Evolutionary conservation across 1,284 basidiomycete genomes (phyloP).

Genomic region (Thelephora terrestris): DNA sequence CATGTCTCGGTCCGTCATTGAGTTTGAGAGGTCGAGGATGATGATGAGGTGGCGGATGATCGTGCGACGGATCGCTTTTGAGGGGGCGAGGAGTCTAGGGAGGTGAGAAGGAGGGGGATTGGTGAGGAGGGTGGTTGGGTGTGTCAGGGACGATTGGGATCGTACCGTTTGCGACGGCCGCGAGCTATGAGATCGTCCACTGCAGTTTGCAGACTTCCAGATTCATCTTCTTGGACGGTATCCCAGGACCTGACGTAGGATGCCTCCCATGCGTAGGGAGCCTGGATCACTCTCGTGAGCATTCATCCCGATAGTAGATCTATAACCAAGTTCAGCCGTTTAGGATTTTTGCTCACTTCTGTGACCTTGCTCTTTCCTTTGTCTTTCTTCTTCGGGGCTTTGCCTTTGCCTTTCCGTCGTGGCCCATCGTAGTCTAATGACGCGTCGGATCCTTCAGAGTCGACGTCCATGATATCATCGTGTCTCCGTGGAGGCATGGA

Average conservation of each 20-base stretch:
- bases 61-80: conserved; percentile 82
- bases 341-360: conserved; percentile 29
- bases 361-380: conserved; percentile 42
- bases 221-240: conserved; percentile 91
- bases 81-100: conserved; percentile 64
- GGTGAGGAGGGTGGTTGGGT: neutral
- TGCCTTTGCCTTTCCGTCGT: conserved; percentile 31
- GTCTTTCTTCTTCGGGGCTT: conserved; percentile 29
- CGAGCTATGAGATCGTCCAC: conserved; percentile 86
- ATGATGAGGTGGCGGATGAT: conserved; percentile 95
- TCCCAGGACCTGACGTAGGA: conserved; percentile 95
- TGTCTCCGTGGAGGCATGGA: conserved; percentile 19
- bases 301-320: neutral
- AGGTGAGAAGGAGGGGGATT: neutral
- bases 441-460: conserved; percentile 40
- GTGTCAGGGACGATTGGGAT: conserved; percentile 5
- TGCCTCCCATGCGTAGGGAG: conserved; percentile 92
- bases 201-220: conserved; percentile 81
- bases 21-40: conserved; percentile 80
- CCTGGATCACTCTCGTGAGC: conserved; percentile 26
- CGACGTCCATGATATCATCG: conserved; percentile 30
- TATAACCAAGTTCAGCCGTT: neutral
- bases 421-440: conserved; percentile 33
- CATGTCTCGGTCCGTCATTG: conserved; percentile 95
- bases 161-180: conserved; percentile 73